Base-by-base conservation (phyloP, 257 asterid genomes). In the Ajuga chamaepitys region DNA sequence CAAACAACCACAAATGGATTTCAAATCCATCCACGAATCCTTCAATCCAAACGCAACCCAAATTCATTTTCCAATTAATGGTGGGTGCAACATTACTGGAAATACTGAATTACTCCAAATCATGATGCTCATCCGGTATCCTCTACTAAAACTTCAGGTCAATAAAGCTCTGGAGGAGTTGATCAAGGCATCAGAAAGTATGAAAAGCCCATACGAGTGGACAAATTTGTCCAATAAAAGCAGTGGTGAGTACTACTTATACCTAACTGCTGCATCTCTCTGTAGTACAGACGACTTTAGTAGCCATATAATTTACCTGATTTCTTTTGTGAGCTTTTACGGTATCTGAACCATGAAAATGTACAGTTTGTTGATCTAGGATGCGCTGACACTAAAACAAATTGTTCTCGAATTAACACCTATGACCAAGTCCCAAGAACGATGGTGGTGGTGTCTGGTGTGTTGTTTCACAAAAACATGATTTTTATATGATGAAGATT, bases 211-310 rank as follows among this genome's bases (percentile, higher is more conserved):
- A 4, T 64, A 71, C 11, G 88, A 88, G 4, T 94, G 99, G 97
- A 94, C 97, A 64, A 90, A 90, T 82, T 71, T 94, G 85, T 77
- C 90, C 24, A 70, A 21, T 68, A 84, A 83, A 70, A 88, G 73
- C 73, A 70, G 80, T 52, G 92, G 99, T 93, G 79, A 73, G 88
- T 80, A 57, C 64, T 64, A 44, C 26, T 14, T 47, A 13, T 74
- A 30, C 7, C 7, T 11, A 35, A 34, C 52, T 30, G 21, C 64
- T 56, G 54, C 74, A 68, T 62, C 59, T 37, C 38, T 72, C 34
- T 42, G 67, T 46, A 14, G 47, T 37, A 55, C 64, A 48, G 64
- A 44, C 59, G 13, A 22, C 69, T 25, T n/a, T n/a, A n/a, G 47
- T 53, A 62, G 8, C 51, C 24, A 53, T 58, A 74, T 38, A 41